Conservation (phyloP, 2,329 filamentous ascomycete species). For the Pseudophaeomoniella oleicola region DNA sequence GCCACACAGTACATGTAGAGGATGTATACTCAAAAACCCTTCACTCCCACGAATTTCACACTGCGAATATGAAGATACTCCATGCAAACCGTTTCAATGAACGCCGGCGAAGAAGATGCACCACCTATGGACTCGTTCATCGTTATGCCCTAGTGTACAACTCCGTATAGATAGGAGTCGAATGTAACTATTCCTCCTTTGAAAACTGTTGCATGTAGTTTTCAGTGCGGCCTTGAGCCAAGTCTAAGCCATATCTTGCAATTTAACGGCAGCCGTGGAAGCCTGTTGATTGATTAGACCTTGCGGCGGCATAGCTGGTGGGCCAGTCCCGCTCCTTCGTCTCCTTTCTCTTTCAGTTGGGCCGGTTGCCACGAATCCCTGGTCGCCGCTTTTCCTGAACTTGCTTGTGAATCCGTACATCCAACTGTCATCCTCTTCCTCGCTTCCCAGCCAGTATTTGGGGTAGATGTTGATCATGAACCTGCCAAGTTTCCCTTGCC, state of each 20-base stretch:
- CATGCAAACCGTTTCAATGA: no score
- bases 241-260: background rate
- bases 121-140: no score
- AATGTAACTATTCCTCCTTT: no score
- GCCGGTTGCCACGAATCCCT: constrained; percentile 24
- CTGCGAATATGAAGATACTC: no score
- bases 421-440: constrained; percentile 33
- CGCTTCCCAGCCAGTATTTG: constrained; percentile 65
- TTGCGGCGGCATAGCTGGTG: constrained; percentile 14
- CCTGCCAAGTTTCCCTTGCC: constrained; percentile 65
- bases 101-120: no score
- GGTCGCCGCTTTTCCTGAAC: constrained; percentile 33
- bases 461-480: constrained; percentile 59
- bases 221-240: no score
- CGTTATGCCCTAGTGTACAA: no score
- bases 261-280: background rate
- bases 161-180: no score
- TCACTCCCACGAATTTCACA: no score
- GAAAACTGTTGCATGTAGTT: no score
- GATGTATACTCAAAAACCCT: no score
- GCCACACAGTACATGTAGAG: no score
- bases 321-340: constrained; percentile 47
- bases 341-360: constrained; percentile 42
- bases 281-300: background rate
- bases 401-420: constrained; percentile 45